Base-by-base conservation (phyloP, 2,329 filamentous ascomycete species). In the Fusarium xyrophilum region DNA sequence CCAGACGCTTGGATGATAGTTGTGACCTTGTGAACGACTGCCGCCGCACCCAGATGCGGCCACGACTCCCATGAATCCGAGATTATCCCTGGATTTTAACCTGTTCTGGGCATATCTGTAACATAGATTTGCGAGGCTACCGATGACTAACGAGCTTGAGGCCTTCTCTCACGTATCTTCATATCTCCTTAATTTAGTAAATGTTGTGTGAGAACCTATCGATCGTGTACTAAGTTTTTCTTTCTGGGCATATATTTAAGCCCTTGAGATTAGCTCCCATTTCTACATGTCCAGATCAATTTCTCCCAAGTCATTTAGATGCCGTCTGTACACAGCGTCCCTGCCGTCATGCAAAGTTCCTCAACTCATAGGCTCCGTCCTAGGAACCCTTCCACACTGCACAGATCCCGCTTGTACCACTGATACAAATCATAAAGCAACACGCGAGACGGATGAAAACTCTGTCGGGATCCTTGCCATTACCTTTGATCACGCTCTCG, bases 281-380 rank as follows among this genome's bases (percentile, higher is more conserved):
- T 6, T 17, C 1, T 36, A 2, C 17, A 19, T 2, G 3, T 12
- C 33, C 17, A 36, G 17, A 3, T 12, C 33, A 0, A 3, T 19
- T 36, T 19, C 10, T 36, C 19, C 10, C 33, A 10, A 36, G 19
- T 12, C 5, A 36, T 36, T 36, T 7, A 36, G 3, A 36, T 36
- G 10, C 11, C 10, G 3, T 36, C 17, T 36, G 0, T 36, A 19
- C 33, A 36, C 17, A 36, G 33, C 19, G 33, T 36, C 33, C 17
- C 17, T 36, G 10, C 10, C 33, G 12, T 19, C 33, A 36, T 36
- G 33, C 33, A 7, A 7, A 36, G 33, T 17, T 12, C 10, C 33
- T 19, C 33, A 19, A 19, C 33, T 36, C 19, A 19, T 12, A 9
- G 33, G 17, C 12, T 19, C 33, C 33, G 33, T 5, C 33, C 17